phyloP scores from a whole-genome alignment of 1,139 yeast species.

The Magnusiomyces fungicola region DNA sequence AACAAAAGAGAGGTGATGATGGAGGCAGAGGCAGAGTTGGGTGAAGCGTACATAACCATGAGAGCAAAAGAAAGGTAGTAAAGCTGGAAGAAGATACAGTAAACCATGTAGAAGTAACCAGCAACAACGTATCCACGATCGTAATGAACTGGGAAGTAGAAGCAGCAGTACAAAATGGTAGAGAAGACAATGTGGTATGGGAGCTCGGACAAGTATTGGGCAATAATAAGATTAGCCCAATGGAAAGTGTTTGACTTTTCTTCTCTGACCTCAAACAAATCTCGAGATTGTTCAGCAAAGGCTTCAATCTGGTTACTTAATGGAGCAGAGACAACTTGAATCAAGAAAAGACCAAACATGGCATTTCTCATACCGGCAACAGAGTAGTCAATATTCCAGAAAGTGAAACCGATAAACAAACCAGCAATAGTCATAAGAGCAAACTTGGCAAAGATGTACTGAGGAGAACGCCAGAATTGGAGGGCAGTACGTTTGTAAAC shows the following conservation, averaged over 20 bases:
- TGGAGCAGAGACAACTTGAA: slow-evolving; percentile 45
- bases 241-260: slow-evolving; percentile 56
- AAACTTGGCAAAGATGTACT: slow-evolving; percentile 33
- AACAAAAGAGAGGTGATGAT: slow-evolving; percentile 43
- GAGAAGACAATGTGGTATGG: slow-evolving; percentile 34
- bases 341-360: slow-evolving; percentile 46
- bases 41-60: slow-evolving; percentile 41
- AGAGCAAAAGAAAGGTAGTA: slow-evolving; percentile 43
- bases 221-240: slow-evolving; percentile 42
- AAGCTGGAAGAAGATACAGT: slow-evolving; percentile 39
- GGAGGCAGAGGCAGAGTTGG: slow-evolving; percentile 42
- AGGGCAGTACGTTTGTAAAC: slow-evolving; percentile 33
- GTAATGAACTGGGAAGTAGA: slow-evolving; percentile 39
- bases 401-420: slow-evolving; percentile 47
- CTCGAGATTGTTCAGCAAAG: slow-evolving; percentile 40
- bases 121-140: slow-evolving; percentile 36
- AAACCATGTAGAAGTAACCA: slow-evolving; percentile 41
- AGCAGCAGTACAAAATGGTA: slow-evolving; percentile 28
- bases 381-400: slow-evolving; percentile 32
- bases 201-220: slow-evolving; percentile 38
- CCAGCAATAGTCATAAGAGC: slow-evolving; percentile 43
- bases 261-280: slow-evolving; percentile 55
- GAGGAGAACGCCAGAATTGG: slow-evolving; percentile 38
- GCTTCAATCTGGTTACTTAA: slow-evolving; percentile 51
- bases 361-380: slow-evolving; percentile 31